Evolutionary conservation across 345 rosid genomes (phyloP), one percentile per base, ranked within the genome.

Genomic region (Melaleuca quinquenervia): DNA sequence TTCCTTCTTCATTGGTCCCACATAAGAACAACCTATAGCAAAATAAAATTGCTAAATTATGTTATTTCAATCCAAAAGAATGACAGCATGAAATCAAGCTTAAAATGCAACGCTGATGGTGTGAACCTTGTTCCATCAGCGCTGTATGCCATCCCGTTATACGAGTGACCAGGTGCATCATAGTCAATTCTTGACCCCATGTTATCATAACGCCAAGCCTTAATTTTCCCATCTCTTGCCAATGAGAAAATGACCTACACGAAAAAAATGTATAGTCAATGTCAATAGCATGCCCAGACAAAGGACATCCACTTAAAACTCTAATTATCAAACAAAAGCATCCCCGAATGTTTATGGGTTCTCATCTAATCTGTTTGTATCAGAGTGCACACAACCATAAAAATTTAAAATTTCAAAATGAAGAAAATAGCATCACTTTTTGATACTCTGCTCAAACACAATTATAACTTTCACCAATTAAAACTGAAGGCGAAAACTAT

Each of bases 1-100:
- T 96, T 84, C 96, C 96, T 86, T 91, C 98, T 90, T 95, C 94
- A 78, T 91, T 95, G 82, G 96, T 91, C 76, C 96, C 95, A 52
- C 94, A 94, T 27, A 95, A 95, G 91, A 95, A 94, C 88, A 95
- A 89, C 90, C 96, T 96, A 83, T 13, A 84, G 21, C 6, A 0
- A 1, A 48, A 50, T 13, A 27, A 82, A 50, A 82, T 21, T 0
- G 3, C 11, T 27, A 82, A 50, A n/a, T 6, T 41, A 80, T 5
- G 8, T 80, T 80, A 80, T 32, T 51, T 21, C 1, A 9, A 0
- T 82, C 0, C 8, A 1, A 27, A 18, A 62, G 41, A 62, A 7
- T 2, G 56, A 21, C 56, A 4, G 3, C 22, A 21, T 24, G 16
- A 32, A 88, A 84, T 21, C 83, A 85, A 83, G 36, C 22, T 45